These are phyloP conservation scores for Tylopilus subfusipes DNA, from an alignment of 768 basidiomycete genomes.

Conservation along the genomic window DNA sequence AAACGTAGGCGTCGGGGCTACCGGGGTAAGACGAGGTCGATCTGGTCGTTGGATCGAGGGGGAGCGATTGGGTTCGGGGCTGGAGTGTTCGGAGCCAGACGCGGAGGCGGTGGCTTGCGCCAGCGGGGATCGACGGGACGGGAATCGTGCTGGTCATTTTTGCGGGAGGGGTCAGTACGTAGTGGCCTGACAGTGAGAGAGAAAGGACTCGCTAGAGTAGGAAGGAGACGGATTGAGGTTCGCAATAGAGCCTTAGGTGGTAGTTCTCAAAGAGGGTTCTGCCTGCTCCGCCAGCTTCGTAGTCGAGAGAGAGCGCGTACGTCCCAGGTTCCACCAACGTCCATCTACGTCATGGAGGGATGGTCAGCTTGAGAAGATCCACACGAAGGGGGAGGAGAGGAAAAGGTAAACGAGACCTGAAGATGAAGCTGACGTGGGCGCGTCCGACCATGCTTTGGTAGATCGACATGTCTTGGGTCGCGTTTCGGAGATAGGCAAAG, in stretches of 20 bases:
- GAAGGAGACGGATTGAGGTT: constrained; percentile 52
- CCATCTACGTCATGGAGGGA: constrained; percentile 43
- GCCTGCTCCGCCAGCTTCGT: constrained; percentile 63
- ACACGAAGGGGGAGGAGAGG: background rate
- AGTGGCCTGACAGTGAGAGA: background rate
- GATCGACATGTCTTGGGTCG: constrained; percentile 43
- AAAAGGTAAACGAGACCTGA: constrained; percentile 37
- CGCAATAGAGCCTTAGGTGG: constrained; percentile 49
- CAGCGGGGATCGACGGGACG: constrained; percentile 48
- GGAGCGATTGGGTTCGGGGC: background rate
- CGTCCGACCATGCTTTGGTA: constrained; percentile 57
- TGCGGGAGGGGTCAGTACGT: background rate
- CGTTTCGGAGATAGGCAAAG: constrained; percentile 46
- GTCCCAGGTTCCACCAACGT: constrained; percentile 38
- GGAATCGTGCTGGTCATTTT: constrained; percentile 48
- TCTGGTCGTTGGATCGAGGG: background rate
- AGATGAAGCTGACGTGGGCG: constrained; percentile 53
- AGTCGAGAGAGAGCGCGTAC: constrained; percentile 58
- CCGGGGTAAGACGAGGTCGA: background rate
- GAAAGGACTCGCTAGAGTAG: constrained; percentile 51
- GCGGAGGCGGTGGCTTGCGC: constrained; percentile 60
- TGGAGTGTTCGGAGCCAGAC: constrained; percentile 55
- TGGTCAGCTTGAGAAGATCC: background rate
- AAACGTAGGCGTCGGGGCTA: constrained; percentile 50
- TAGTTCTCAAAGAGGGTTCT: constrained; percentile 50